Conservation (phyloP, 2,329 filamentous ascomycete species). For the Diaporthe vexans region DNA sequence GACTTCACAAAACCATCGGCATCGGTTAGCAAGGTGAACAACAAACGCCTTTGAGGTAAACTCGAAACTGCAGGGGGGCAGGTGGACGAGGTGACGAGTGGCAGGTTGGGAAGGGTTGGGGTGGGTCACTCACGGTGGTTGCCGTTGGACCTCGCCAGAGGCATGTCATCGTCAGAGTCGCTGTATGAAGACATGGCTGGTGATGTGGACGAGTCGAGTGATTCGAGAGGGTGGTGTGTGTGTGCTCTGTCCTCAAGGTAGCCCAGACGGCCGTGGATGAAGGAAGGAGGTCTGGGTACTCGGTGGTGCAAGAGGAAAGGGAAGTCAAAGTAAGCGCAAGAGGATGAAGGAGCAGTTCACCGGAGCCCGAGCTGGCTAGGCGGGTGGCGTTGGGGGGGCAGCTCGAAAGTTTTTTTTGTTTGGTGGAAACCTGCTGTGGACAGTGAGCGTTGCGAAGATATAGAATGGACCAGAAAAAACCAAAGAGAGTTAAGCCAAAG, state of each 20-base stretch:
- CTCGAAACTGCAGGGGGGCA: not conserved
- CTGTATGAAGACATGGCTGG: constrained; percentile 64
- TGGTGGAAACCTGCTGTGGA: constrained; percentile 23
- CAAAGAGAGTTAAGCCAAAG: constrained; percentile 30
- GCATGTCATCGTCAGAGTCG: constrained; percentile 84
- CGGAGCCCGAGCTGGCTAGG: constrained; percentile 30
- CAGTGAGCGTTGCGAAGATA: constrained; percentile 35
- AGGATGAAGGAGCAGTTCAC: constrained; percentile 33
- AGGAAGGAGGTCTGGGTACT: constrained; percentile 10
- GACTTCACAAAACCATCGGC: constrained; percentile 53
- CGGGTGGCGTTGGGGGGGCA: constrained; percentile 15
- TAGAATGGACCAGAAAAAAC: constrained; percentile 20
- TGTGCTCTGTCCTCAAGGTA: constrained; percentile 16
- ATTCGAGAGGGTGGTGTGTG: constrained; percentile 23
- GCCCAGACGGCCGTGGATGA: constrained; percentile 14
- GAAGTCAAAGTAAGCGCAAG: constrained; percentile 33
- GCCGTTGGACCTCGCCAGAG: constrained; percentile 79
- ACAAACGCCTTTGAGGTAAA: not conserved
- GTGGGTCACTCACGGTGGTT: constrained; percentile 70
- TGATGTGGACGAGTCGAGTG: constrained; percentile 4
- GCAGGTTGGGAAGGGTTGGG: constrained; percentile 30
- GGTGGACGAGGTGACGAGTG: constrained; percentile 34
- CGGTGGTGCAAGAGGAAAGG: constrained; percentile 27
- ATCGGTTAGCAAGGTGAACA: constrained; percentile 39
- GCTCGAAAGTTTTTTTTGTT: not conserved